These are phyloP conservation scores for Russula virescens DNA, from an alignment of 768 basidiomycete genomes.

Conservation along the genomic window DNA sequence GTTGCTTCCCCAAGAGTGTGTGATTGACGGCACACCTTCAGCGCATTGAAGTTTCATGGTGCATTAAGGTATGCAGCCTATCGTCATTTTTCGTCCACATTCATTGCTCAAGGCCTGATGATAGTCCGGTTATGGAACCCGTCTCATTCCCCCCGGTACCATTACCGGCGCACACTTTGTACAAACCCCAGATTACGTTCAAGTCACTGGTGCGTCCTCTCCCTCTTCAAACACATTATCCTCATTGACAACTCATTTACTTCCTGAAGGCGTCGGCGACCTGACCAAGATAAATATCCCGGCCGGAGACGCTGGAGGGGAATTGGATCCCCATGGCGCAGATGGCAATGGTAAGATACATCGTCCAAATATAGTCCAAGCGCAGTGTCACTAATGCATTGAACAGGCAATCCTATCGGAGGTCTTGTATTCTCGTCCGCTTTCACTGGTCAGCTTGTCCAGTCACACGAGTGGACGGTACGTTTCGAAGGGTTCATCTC, in stretches of 20 bases:
- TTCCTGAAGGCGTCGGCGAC: conserved; percentile 50
- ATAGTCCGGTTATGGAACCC: conserved; percentile 54
- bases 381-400: background rate
- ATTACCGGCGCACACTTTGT: conserved; percentile 64
- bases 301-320: conserved; percentile 51
- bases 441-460: conserved; percentile 46
- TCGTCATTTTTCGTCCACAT: background rate
- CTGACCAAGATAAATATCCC: conserved; percentile 62
- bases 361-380: background rate
- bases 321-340: conserved; percentile 70
- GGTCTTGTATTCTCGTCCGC: conserved; percentile 68
- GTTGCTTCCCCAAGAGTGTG: background rate
- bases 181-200: conserved; percentile 69
- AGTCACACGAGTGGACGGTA: conserved; percentile 73
- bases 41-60: conserved; percentile 51
- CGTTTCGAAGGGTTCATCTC: conserved; percentile 21
- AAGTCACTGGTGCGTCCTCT: conserved; percentile 17
- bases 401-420: conserved; percentile 51
- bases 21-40: conserved; percentile 37
- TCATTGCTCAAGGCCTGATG: background rate
- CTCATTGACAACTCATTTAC: background rate
- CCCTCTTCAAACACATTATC: background rate
- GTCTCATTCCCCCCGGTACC: conserved; percentile 67
- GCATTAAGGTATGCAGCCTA: conserved; percentile 35
- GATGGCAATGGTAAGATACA: conserved; percentile 43